Evolutionary conservation across 805 yeast species (phyloP).

Genomic region (Candida nonsorbophila): DNA sequence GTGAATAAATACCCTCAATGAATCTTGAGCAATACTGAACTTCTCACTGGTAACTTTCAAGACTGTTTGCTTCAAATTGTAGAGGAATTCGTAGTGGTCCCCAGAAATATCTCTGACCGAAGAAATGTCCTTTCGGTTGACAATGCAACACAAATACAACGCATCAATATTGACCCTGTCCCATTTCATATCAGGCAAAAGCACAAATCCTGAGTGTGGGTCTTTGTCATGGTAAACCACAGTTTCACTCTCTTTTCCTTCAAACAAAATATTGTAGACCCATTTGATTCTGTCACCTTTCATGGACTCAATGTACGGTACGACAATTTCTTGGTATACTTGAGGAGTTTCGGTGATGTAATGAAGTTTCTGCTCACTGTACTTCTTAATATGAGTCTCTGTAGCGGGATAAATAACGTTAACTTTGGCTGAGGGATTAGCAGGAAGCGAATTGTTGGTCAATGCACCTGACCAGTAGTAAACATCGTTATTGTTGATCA

Average conservation of each 20-base stretch:
- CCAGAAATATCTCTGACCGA: slow-evolving; percentile 70
- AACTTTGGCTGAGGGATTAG: slow-evolving; percentile 59
- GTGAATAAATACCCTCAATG: slow-evolving; percentile 76
- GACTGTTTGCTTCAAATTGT: slow-evolving; percentile 41
- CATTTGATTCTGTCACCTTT: slow-evolving; percentile 76
- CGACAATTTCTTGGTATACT: slow-evolving; percentile 53
- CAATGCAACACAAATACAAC: slow-evolving; percentile 74
- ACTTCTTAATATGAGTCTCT: slow-evolving; percentile 74
- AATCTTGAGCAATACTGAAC: slow-evolving; percentile 44
- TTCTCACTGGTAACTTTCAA: slow-evolving; percentile 35
- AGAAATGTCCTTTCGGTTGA: slow-evolving; percentile 59
- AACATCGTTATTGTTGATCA: slow-evolving; percentile 70
- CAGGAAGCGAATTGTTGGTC: slow-evolving; percentile 40
- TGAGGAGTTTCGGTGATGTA: slow-evolving; percentile 78
- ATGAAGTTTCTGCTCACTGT: slow-evolving; percentile 53
- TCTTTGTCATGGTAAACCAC: slow-evolving; percentile 63
- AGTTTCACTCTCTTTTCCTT: slow-evolving; percentile 81
- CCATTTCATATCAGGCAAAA: slow-evolving; percentile 97
- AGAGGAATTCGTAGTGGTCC: slow-evolving; percentile 55
- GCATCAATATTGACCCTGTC: slow-evolving; percentile 67
- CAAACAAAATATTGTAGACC: slow-evolving; percentile 79
- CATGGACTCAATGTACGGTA: slow-evolving; percentile 75
- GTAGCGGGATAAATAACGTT: slow-evolving; percentile 89
- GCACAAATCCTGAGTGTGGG: slow-evolving; percentile 55
- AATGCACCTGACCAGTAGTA: slow-evolving; percentile 74